Evolutionary conservation across 805 yeast species (phyloP).

Genomic region (Sugiyamaella lignohabitans): DNA sequence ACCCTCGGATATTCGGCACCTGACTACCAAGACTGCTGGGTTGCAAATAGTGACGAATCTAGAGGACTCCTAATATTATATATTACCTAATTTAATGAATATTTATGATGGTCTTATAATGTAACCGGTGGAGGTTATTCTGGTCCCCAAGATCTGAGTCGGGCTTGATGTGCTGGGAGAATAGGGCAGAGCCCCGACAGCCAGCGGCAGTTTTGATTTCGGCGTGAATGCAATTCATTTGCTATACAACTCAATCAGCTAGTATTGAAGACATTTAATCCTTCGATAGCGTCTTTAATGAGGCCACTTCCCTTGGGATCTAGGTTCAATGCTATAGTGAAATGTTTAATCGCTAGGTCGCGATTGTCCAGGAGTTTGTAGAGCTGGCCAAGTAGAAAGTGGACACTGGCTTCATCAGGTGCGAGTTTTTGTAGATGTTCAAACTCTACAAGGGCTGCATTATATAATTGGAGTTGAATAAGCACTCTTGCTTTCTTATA

Average conservation of each 20-base stretch:
- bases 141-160: too few relatives aligned
- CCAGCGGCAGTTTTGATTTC: too few relatives aligned
- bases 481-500: conserved; percentile 83
- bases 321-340: conserved; percentile 79
- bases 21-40: conserved; percentile 23
- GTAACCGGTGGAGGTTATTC: too few relatives aligned
- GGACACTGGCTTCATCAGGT: conserved; percentile 94
- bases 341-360: conserved; percentile 73
- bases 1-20: conserved; percentile 14
- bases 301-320: conserved; percentile 90
- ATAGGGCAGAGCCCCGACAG: too few relatives aligned
- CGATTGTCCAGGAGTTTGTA: conserved; percentile 70
- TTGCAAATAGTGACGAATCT: conserved; percentile 20
- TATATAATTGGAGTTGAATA: conserved; percentile 62
- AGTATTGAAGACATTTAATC: not conserved
- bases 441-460: conserved; percentile 67
- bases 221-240: too few relatives aligned
- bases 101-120: too few relatives aligned
- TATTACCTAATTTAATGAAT: not conserved
- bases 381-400: conserved; percentile 78
- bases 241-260: too few relatives aligned
- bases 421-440: conserved; percentile 67
- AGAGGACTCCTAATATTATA: conserved; percentile 6
- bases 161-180: too few relatives aligned
- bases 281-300: conserved; percentile 47